A percentile compares a stretch with the other conserved stretches of the same genome.
phyloP scores from a whole-genome alignment of 306 rosid species.

The Morella rubra region DNA sequence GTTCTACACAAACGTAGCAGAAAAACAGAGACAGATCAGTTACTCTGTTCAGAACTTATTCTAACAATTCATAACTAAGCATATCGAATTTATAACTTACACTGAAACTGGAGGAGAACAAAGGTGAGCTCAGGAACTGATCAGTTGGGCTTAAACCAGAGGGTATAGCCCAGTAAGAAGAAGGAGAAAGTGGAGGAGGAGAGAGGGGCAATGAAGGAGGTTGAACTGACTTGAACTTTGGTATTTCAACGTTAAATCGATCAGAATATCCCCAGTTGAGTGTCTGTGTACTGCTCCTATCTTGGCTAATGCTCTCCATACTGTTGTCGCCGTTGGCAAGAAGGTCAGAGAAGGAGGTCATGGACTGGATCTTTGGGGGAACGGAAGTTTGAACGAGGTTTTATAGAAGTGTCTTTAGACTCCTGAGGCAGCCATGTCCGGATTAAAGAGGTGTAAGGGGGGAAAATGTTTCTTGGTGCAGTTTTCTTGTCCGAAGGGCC shows the following conservation, averaged over 20 bases:
- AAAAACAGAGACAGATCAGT: constrained; percentile 23
- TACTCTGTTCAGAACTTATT: background rate
- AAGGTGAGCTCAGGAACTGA: constrained; percentile 52
- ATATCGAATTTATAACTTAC: constrained; percentile 41
- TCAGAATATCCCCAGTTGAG: constrained; percentile 44
- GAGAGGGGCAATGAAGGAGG: constrained; percentile 66
- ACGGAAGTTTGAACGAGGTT: background rate
- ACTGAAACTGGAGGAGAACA: constrained; percentile 49
- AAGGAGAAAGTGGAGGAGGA: constrained; percentile 51
- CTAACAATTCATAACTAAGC: background rate
- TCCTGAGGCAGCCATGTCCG: too few species aligned
- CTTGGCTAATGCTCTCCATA: constrained; percentile 37
- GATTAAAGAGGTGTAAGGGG: too few species aligned
- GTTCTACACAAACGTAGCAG: constrained; percentile 39
- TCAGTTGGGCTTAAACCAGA: constrained; percentile 60
- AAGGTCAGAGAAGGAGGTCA: constrained; percentile 48
- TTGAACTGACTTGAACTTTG: constrained; percentile 62
- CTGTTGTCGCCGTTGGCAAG: constrained; percentile 41
- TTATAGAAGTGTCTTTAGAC: constrained; percentile 23
- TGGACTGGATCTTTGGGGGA: constrained; percentile 21
- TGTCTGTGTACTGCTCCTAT: constrained; percentile 1
- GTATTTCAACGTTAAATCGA: constrained; percentile 35
- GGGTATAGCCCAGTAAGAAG: constrained; percentile 52
- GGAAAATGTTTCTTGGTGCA: background rate
- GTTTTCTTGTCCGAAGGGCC: background rate